phyloP scores from a whole-genome alignment of 2,329 filamentous ascomycete genomes.

The Claviceps maximensis region DNA sequence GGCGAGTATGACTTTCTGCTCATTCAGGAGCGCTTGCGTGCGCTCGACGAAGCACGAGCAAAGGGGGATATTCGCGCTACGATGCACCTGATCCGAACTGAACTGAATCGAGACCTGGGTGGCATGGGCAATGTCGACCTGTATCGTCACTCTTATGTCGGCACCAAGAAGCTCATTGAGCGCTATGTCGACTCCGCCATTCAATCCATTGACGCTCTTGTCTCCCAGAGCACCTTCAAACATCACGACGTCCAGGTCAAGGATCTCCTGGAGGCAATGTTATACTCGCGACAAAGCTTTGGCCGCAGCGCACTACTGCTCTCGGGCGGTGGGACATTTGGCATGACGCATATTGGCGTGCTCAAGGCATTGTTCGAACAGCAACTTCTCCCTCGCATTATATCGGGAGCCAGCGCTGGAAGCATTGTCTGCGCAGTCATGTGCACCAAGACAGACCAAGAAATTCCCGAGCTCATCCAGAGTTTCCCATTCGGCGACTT shows the following conservation, averaged over 20 bases:
- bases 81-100: conserved; percentile 68
- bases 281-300: conserved; percentile 65
- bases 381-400: conserved; percentile 66
- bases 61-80: conserved; percentile 62
- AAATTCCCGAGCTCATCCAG: conserved; percentile 56
- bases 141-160: conserved; percentile 73
- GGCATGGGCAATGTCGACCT: conserved; percentile 74
- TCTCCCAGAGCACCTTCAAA: conserved; percentile 42
- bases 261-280: conserved; percentile 51
- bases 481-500: conserved; percentile 70
- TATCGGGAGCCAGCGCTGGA: conserved; percentile 77
- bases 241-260: conserved; percentile 43
- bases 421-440: conserved; percentile 75
- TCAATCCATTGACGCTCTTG: conserved; percentile 57
- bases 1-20: conserved; percentile 59
- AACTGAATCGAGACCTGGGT: conserved; percentile 67
- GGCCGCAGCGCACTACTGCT: conserved; percentile 73
- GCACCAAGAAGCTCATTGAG: conserved; percentile 80
- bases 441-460: conserved; percentile 64
- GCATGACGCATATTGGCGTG: conserved; percentile 85
- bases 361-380: conserved; percentile 67
- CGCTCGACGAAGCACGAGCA: conserved; percentile 61
- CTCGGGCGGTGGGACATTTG: conserved; percentile 78
- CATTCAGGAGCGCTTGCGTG: conserved; percentile 53
- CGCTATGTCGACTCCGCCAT: conserved; percentile 71